phyloP scores from a whole-genome alignment of 192 early-diverging fungal species.

The Podila clonocystis region DNA sequence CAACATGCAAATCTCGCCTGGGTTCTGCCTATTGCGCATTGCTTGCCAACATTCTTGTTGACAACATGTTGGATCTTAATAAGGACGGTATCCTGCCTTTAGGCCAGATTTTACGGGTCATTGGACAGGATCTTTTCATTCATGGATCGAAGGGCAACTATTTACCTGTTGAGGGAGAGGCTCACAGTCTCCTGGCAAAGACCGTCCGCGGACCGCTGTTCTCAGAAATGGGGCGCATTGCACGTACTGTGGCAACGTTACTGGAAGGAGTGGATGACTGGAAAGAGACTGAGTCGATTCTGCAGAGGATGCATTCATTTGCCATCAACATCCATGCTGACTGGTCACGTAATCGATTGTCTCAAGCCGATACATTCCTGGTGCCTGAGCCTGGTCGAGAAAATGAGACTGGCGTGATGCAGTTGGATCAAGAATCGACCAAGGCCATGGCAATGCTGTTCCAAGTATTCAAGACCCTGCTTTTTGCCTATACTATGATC shows the following conservation, averaged over 20 bases:
- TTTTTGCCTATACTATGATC: slow-evolving; percentile 63
- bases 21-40: slow-evolving; percentile 11
- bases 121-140: slow-evolving; percentile 19
- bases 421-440: slow-evolving; percentile 26
- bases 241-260: slow-evolving; percentile 30
- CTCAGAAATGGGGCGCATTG: slow-evolving; percentile 46
- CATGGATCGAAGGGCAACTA: neutral
- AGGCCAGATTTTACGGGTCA: slow-evolving; percentile 29
- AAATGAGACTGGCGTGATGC: neutral
- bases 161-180: slow-evolving; percentile 1
- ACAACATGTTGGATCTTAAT: slow-evolving; percentile 33
- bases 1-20: slow-evolving; percentile 26
- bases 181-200: slow-evolving; percentile 15
- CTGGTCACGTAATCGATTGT: slow-evolving; percentile 34
- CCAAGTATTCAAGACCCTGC: slow-evolving; percentile 57
- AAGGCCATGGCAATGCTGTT: slow-evolving; percentile 43
- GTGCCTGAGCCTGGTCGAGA: slow-evolving; percentile 2
- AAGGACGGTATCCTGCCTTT: slow-evolving; percentile 29
- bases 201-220: slow-evolving; percentile 33
- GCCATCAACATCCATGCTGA: slow-evolving; percentile 42
- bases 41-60: slow-evolving; percentile 22
- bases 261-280: slow-evolving; percentile 26
- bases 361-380: slow-evolving; percentile 24
- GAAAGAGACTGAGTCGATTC: slow-evolving; percentile 6
- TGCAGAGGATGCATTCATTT: slow-evolving; percentile 36